Conservation (phyloP, 2,329 filamentous ascomycete species). For the Stromatinia cepivora region DNA sequence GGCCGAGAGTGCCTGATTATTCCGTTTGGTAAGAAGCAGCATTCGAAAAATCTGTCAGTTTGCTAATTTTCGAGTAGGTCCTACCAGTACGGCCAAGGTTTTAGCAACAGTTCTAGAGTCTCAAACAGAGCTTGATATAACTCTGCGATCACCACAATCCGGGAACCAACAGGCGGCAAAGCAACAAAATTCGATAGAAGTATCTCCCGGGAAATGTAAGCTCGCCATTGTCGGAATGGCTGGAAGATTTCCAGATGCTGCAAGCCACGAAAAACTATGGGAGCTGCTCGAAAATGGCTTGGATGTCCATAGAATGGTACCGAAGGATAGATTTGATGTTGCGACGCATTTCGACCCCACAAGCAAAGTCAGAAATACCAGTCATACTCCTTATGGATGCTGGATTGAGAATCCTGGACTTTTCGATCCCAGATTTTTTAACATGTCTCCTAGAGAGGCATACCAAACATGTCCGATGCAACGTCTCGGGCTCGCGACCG, state of each 20-base stretch:
- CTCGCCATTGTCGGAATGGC: conserved; percentile 83
- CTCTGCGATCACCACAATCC: not conserved
- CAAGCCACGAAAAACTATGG: conserved; percentile 71
- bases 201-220: conserved; percentile 20
- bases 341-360: conserved; percentile 70
- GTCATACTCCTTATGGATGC: conserved; percentile 67
- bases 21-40: conserved; percentile 44
- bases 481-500: conserved; percentile 71
- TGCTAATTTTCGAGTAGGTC: conserved; percentile 47
- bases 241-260: conserved; percentile 73
- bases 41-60: not conserved
- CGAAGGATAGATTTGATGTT: conserved; percentile 71
- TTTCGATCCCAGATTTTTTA: conserved; percentile 84
- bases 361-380: conserved; percentile 71
- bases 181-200: conserved; percentile 17
- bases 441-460: conserved; percentile 81
- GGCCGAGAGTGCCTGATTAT: conserved; percentile 49
- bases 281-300: conserved; percentile 72
- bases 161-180: not conserved
- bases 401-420: conserved; percentile 70
- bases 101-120: conserved; percentile 19
- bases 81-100: conserved; percentile 48
- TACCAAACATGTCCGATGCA: conserved; percentile 81
- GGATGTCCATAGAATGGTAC: conserved; percentile 67
- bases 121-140: conserved; percentile 21